phyloP scores from a whole-genome alignment of 768 basidiomycete genomes.

The Podaxis sp. region DNA sequence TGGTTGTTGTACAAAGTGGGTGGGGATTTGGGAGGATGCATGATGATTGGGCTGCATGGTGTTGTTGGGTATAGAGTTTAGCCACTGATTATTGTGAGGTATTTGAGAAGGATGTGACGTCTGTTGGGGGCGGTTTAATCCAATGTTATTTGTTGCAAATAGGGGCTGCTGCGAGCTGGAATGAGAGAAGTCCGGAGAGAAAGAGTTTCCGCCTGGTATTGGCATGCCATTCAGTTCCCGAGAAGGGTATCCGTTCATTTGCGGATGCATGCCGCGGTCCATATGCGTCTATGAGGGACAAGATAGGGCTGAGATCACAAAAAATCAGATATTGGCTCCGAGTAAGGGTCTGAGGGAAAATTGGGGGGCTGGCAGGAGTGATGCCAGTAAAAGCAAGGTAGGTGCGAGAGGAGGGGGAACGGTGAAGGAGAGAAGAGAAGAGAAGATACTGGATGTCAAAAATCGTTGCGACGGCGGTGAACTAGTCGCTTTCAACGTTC shows the following conservation, averaged over 20 bases:
- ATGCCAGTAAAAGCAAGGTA: not conserved
- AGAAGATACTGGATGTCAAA: constrained; percentile 6
- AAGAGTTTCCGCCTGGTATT: not conserved
- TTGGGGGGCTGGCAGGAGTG: not conserved
- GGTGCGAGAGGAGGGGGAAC: not conserved
- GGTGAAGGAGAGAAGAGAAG: not conserved
- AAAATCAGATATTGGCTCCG: not conserved
- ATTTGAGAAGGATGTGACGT: constrained; percentile 5
- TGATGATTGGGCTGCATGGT: constrained; percentile 2
- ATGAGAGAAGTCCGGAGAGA: constrained; percentile 3
- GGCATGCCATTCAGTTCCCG: constrained; percentile 5
- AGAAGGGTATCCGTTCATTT: constrained; percentile 8
- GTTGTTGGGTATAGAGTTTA: constrained; percentile 2
- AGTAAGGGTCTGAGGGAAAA: not conserved
- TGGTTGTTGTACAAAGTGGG: constrained; percentile 27
- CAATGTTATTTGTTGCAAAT: constrained; percentile 8
- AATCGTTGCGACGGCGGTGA: constrained; percentile 1
- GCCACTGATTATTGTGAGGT: constrained; percentile 10
- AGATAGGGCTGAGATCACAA: not conserved
- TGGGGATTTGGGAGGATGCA: not conserved
- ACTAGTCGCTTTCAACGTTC: constrained; percentile 10
- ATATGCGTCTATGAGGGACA: not conserved
- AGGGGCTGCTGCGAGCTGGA: constrained; percentile 1
- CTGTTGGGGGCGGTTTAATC: constrained; percentile 8
- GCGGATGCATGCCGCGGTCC: constrained; percentile 3